A percentile compares a stretch with the other conserved stretches of the same genome.
Evolutionary conservation across 1,139 yeast genomes (phyloP).

Genomic region (Taphrina betulina): DNA sequence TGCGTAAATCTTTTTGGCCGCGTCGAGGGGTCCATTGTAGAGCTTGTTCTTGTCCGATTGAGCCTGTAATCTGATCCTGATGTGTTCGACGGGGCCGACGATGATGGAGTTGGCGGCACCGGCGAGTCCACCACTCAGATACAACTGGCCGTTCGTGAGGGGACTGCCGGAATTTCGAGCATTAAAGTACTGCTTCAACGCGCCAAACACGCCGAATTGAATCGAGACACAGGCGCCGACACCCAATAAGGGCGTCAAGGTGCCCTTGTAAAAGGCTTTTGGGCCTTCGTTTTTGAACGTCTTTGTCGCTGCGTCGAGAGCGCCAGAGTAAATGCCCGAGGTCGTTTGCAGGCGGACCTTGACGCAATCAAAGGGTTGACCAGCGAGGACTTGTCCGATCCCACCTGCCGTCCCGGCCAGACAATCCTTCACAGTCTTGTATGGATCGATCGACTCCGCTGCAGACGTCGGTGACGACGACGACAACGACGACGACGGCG

Average conservation of each 20-base stretch:
- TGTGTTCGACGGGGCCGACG: slow-evolving; percentile 72
- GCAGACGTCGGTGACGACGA: slow-evolving; percentile 4
- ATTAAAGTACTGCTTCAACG: slow-evolving; percentile 74
- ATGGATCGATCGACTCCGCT: slow-evolving; percentile 15
- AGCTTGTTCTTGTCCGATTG: slow-evolving; percentile 47
- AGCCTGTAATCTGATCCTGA: slow-evolving; percentile 54
- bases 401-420: slow-evolving; percentile 94
- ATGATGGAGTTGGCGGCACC: slow-evolving; percentile 75
- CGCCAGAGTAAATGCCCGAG: slow-evolving; percentile 57
- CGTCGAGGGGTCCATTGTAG: slow-evolving; percentile 78
- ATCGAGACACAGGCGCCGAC: slow-evolving; percentile 90
- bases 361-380: slow-evolving; percentile 94
- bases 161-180: slow-evolving; percentile 44
- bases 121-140: slow-evolving; percentile 71
- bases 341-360: slow-evolving; percentile 85
- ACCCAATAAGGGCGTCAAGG: slow-evolving; percentile 79
- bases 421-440: slow-evolving; percentile 58
- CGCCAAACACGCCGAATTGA: slow-evolving; percentile 86
- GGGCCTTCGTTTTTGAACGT: slow-evolving; percentile 73
- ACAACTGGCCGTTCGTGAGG: slow-evolving; percentile 57
- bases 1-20: slow-evolving; percentile 59
- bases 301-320: slow-evolving; percentile 71
- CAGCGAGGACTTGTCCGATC: slow-evolving; percentile 88
- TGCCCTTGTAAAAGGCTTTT: slow-evolving; percentile 83
- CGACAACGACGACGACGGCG: slow-evolving; percentile 1